Conservation (phyloP, 164 flowering plant species). For the Aristolochia contorta region DNA sequence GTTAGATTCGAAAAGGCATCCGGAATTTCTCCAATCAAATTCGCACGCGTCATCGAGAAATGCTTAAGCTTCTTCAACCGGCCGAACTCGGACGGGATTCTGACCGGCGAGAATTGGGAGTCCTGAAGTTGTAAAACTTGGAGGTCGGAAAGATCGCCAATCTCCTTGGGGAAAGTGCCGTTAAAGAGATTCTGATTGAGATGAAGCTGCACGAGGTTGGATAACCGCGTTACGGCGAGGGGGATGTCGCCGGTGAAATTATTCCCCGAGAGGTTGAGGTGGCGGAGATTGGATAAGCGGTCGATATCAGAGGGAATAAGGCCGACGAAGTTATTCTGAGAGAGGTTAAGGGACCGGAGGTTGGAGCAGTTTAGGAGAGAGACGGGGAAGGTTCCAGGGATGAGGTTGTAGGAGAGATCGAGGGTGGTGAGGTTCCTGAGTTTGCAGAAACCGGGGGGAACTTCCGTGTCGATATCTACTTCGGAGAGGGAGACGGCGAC, state of each 20-base stretch:
- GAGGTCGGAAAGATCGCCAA: slow-evolving; percentile 48
- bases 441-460: slow-evolving; percentile 43
- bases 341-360: slow-evolving; percentile 41
- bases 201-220: slow-evolving; percentile 18
- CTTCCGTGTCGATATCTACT: slow-evolving; percentile 15
- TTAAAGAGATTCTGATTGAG: slow-evolving; percentile 36
- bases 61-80: slow-evolving; percentile 34
- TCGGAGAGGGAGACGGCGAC: slow-evolving; percentile 19
- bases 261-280: slow-evolving; percentile 39
- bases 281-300: slow-evolving; percentile 24
- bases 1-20: slow-evolving; percentile 22
- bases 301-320: slow-evolving; percentile 46
- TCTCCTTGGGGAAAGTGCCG: slow-evolving; percentile 48
- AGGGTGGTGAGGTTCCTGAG: slow-evolving; percentile 36
- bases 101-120: slow-evolving; percentile 27
- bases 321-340: slow-evolving; percentile 54
- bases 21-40: slow-evolving; percentile 62
- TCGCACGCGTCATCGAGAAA: slow-evolving; percentile 27
- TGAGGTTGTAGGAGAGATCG: slow-evolving; percentile 32
- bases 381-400: slow-evolving; percentile 56
- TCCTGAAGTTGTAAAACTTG: slow-evolving; percentile 26
- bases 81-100: slow-evolving; percentile 39
- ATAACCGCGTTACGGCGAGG: slow-evolving; percentile 28
- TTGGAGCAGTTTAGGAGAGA: slow-evolving; percentile 41
- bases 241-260: slow-evolving; percentile 75